phyloP scores from a whole-genome alignment of 2,329 filamentous ascomycete species.

The Pseudocercospora cruenta region DNA sequence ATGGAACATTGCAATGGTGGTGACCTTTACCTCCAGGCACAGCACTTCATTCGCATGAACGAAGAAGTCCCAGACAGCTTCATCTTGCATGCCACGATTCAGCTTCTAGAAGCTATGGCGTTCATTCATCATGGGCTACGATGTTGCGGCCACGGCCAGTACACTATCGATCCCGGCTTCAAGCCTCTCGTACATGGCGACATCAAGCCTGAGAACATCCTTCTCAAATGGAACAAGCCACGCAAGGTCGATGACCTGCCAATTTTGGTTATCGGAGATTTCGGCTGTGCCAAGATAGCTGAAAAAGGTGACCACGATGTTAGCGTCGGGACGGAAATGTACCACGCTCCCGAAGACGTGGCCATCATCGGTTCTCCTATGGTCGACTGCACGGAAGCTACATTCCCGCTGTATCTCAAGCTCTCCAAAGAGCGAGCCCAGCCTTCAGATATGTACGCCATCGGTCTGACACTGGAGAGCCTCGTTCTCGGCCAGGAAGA shows the following conservation, averaged over 20 bases:
- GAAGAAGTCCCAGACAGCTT: not conserved
- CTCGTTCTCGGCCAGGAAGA: not conserved
- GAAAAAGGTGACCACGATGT: not conserved
- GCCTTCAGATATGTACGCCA: not conserved
- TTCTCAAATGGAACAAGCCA: slow-evolving; percentile 10
- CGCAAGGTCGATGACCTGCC: slow-evolving; percentile 6
- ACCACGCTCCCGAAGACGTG: not conserved
- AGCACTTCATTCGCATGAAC: not conserved
- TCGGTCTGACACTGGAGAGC: not conserved
- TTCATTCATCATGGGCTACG: not conserved
- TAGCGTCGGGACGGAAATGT: not conserved
- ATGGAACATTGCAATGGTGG: not conserved
- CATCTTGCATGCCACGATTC: not conserved
- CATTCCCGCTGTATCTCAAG: not conserved
- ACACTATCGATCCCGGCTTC: not conserved
- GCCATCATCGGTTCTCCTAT: not conserved
- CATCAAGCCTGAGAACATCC: slow-evolving; percentile 19
- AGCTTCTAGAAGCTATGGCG: not conserved
- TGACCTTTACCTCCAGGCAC: not conserved
- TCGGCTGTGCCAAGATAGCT: slow-evolving; percentile 11
- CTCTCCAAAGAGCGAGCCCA: not conserved
- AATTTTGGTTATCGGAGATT: slow-evolving; percentile 10
- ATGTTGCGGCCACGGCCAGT: not conserved
- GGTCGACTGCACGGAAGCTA: not conserved
- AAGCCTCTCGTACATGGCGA: slow-evolving; percentile 19